Evolutionary conservation across 805 yeast species (phyloP).

Genomic region (Starmerella khaoyaiensis): DNA sequence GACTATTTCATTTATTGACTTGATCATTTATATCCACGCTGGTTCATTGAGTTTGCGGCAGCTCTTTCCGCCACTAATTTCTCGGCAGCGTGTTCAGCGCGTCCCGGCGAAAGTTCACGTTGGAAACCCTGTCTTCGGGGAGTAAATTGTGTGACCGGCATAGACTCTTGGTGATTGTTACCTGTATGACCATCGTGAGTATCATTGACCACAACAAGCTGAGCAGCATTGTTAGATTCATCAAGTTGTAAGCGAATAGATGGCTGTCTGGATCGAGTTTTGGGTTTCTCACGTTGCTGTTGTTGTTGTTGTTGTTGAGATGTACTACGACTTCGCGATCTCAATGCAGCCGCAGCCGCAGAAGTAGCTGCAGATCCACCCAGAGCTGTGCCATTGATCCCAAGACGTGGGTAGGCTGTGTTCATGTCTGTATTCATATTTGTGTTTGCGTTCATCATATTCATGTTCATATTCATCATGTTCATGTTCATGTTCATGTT

Average conservation of each 20-base stretch:
- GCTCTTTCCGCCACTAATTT: conserved; percentile 12
- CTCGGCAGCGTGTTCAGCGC: conserved; percentile 15
- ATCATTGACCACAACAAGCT: conserved; percentile 16
- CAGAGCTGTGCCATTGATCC: too few relatives aligned
- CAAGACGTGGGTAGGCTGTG: too few relatives aligned
- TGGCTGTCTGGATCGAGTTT: conserved; percentile 15
- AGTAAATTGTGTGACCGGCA: background rate
- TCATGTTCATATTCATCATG: too few relatives aligned
- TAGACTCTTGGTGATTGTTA: background rate
- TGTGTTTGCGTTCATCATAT: too few relatives aligned
- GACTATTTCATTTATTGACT: too few relatives aligned
- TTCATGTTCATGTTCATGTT: too few relatives aligned
- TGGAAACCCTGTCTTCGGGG: too few relatives aligned
- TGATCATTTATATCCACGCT: too few relatives aligned
- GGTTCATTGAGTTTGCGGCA: too few relatives aligned
- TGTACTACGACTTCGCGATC: conserved; percentile 14
- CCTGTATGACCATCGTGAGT: conserved; percentile 1
- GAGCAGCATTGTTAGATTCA: conserved; percentile 17
- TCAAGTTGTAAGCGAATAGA: conserved; percentile 19
- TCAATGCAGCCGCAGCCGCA: conserved; percentile 17
- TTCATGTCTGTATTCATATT: too few relatives aligned
- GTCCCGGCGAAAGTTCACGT: conserved; percentile 10
- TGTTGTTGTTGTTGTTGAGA: too few relatives aligned
- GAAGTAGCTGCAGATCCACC: conserved; percentile 15
- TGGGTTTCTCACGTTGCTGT: too few relatives aligned